phyloP scores from a whole-genome alignment of 2,329 filamentous ascomycete species.

The Knufia petricola region DNA sequence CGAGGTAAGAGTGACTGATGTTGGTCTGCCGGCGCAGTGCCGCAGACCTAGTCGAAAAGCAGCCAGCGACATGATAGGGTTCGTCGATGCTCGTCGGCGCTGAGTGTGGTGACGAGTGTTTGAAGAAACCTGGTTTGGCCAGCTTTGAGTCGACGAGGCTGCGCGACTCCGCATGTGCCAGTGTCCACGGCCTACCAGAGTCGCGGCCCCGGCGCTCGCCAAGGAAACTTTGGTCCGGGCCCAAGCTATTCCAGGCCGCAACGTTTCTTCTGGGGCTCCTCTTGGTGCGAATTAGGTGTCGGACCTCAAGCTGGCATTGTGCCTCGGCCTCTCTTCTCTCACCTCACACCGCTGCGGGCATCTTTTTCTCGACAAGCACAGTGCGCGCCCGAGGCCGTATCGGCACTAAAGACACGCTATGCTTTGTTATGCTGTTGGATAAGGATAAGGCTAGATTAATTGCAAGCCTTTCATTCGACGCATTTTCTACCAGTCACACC shows the following conservation, averaged over 20 bases:
- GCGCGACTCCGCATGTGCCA: no score
- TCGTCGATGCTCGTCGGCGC: background rate
- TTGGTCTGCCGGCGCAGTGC: conserved; percentile 2
- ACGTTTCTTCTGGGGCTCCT: background rate
- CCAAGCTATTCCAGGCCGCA: background rate
- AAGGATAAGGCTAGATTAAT: background rate
- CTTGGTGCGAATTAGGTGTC: background rate
- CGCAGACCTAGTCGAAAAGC: conserved; percentile 5
- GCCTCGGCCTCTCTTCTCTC: no score
- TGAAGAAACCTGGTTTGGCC: background rate
- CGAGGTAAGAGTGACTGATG: background rate
- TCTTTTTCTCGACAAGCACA: background rate
- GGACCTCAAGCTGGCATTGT: no score
- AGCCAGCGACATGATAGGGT: background rate
- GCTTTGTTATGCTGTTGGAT: background rate
- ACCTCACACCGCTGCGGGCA: background rate
- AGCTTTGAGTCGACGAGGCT: background rate
- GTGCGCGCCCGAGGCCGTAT: no score
- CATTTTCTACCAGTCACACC: background rate
- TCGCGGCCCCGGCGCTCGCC: background rate
- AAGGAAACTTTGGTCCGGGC: background rate
- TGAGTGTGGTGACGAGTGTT: background rate
- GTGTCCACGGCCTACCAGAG: no score
- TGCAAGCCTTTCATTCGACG: background rate
- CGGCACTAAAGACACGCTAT: no score